Evolutionary conservation across 1,139 yeast genomes (phyloP), one percentile per base, ranked within the genome.

Genomic region (Yamadazyma siamensis): DNA sequence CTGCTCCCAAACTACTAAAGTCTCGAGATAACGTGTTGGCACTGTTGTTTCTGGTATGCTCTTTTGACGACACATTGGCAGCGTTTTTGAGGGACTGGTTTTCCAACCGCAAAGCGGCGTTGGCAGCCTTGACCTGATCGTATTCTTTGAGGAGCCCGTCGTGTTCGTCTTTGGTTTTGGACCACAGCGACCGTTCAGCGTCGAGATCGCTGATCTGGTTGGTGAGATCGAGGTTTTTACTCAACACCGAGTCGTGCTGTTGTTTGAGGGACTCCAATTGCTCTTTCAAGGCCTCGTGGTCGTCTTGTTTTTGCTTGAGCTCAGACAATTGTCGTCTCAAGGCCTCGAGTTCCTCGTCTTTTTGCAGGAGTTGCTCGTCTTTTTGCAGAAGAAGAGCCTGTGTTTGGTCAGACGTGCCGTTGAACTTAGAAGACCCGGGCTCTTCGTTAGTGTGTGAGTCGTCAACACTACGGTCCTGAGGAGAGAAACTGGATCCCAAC

Each of bases 21-120:
- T 38, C 47, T 29, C 31, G 40, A 6, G 44, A 39, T 27, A 41
- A 31, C 7, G 34, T 28, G 24, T 32, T 32, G 24, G 19, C 15
- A 30, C 43, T 44, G 21, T 31, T 36, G 13, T 35, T 31, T 33
- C 47, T 36, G 8, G 36, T 40, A 22, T 41, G 44, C 13, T 43
- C 51, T 32, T 35, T 45, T 5, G 47, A 33, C 6, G 43, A 33
- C 8, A 41, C 33, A 29, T 31, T 36, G n/a, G 26, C 38, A 13
- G 50, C 39, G 32, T 49, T 52, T 43, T 65, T 65, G 35, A 66
- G 51, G 3, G 68, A 52, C 40, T 63, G 68, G 36, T 60, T 63
- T 38, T 66, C 72, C 31, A 64, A 54, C 32, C 68, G 51, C 34
- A 66, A 59, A 17, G 62, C 56, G 10, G 71, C 66, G 32, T 53